These are phyloP conservation scores for Evansstolkia leycettana DNA, from an alignment of 495 filamentous ascomycete genomes.

Conservation along the genomic window DNA sequence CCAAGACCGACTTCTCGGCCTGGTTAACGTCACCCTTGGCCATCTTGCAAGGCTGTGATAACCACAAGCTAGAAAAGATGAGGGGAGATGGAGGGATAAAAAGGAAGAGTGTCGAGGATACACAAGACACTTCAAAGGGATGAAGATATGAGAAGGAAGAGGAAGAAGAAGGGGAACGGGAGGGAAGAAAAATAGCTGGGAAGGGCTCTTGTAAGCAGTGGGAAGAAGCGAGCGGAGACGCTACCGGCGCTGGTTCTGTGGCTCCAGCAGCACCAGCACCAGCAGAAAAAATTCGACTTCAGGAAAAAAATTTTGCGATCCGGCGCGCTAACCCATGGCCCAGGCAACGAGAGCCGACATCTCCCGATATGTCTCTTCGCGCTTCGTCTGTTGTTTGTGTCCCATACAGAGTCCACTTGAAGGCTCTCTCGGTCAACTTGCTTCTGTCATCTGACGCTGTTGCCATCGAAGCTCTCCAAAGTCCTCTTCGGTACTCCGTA, in stretches of 20 bases:
- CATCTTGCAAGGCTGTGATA: conserved; percentile 37
- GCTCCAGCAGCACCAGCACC: conserved; percentile 4
- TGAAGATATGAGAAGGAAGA: conserved; percentile 17
- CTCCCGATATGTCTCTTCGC: conserved; percentile 35
- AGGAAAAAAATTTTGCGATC: conserved; percentile 1
- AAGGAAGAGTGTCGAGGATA: conserved; percentile 29
- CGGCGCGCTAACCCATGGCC: too few relatives aligned
- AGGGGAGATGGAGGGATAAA: conserved; percentile 22
- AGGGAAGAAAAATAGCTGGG: conserved; percentile 26
- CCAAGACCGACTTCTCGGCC: conserved; percentile 69
- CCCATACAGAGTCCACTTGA: too few relatives aligned
- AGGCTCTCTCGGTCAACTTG: too few relatives aligned
- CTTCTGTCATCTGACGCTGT: too few relatives aligned
- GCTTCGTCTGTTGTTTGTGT: too few relatives aligned
- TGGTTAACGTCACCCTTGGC: conserved; percentile 36
- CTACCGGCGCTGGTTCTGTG: conserved; percentile 17
- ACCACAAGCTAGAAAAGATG: conserved; percentile 9
- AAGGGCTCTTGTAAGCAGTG: conserved; percentile 32
- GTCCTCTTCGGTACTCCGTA: too few relatives aligned
- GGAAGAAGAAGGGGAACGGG: conserved; percentile 23
- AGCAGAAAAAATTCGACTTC: conserved; percentile 3
- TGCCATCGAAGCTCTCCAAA: too few relatives aligned
- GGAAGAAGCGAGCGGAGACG: conserved; percentile 29
- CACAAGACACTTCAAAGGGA: conserved; percentile 26
- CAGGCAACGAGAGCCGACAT: conserved; percentile 23